These are phyloP conservation scores for Conticribra weissflogii DNA, from an alignment of 108 stramenopile genomes.

Conservation along the genomic window DNA sequence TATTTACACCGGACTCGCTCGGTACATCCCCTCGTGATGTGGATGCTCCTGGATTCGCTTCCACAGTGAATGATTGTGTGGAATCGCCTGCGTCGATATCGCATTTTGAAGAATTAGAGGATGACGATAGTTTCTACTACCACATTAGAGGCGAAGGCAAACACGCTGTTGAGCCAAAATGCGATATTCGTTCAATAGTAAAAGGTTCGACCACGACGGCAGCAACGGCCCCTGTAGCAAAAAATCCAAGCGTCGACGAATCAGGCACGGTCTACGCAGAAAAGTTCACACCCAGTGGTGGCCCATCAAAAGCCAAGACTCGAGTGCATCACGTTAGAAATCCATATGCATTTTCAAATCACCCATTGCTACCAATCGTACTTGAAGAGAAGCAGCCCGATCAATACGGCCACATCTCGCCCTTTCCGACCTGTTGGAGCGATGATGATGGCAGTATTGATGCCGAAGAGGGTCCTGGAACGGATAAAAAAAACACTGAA, in stretches of 20 bases:
- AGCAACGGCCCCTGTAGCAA: not conserved
- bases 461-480: not conserved
- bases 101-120: constrained; percentile 7
- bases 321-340: constrained; percentile 17
- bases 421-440: not conserved
- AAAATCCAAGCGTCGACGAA: not conserved
- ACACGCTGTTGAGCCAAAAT: not conserved
- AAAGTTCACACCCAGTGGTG: not conserved
- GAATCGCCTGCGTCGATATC: not conserved
- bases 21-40: no score
- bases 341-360: constrained; percentile 29
- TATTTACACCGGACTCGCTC: no score
- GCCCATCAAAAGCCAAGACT: constrained; percentile 9
- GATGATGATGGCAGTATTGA: not conserved
- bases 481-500: not conserved
- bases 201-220: no score
- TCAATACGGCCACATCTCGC: not conserved
- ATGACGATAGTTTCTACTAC: constrained; percentile 27
- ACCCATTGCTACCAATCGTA: constrained; percentile 14
- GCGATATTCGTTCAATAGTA: no score
- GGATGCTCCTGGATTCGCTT: no score
- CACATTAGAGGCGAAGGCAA: not conserved
- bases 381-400: constrained; percentile 11
- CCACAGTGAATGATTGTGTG: not conserved
- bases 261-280: not conserved